Evolutionary conservation across 495 filamentous ascomycete species (phyloP).

Genomic region (Cetradonia linearis): DNA sequence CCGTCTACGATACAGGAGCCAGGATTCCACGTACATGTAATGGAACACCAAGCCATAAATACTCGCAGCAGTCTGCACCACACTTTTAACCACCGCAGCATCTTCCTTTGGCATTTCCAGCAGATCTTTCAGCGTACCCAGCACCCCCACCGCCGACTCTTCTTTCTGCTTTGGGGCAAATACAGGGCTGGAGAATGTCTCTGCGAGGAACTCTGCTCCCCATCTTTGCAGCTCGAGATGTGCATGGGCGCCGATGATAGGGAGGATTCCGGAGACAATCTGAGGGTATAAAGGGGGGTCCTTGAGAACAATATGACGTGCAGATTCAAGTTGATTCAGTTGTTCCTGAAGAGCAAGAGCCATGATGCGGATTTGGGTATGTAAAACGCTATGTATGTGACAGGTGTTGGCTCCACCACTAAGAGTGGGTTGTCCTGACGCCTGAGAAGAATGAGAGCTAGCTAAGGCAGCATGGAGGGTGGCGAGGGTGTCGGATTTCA

Average conservation of each 20-base stretch:
- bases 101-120: constrained; percentile 67
- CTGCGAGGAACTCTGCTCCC: constrained; percentile 92
- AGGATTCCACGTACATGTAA: constrained; percentile 69
- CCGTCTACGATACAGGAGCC: neutral
- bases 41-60: constrained; percentile 85
- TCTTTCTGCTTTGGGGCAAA: constrained; percentile 65
- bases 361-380: constrained; percentile 11
- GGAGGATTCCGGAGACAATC: constrained; percentile 80
- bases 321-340: constrained; percentile 72
- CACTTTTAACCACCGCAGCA: constrained; percentile 62
- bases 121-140: constrained; percentile 65
- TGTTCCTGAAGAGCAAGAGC: constrained; percentile 55
- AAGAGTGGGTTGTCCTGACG: neutral
- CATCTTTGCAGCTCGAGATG: constrained; percentile 78
- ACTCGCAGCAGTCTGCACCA: constrained; percentile 76
- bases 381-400: neutral
- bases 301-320: constrained; percentile 74
- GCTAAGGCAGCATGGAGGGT: constrained; percentile 11
- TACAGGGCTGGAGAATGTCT: constrained; percentile 83
- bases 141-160: constrained; percentile 55
- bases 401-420: constrained; percentile 5
- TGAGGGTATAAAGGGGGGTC: constrained; percentile 78
- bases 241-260: constrained; percentile 69
- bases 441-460: constrained; percentile 12
- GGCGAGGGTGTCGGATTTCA: neutral